A percentile compares a stretch with the other conserved stretches of the same genome.
Conservation (phyloP, 192 early-diverging fungal genomes). For the Entomortierella chlamydospora region DNA sequence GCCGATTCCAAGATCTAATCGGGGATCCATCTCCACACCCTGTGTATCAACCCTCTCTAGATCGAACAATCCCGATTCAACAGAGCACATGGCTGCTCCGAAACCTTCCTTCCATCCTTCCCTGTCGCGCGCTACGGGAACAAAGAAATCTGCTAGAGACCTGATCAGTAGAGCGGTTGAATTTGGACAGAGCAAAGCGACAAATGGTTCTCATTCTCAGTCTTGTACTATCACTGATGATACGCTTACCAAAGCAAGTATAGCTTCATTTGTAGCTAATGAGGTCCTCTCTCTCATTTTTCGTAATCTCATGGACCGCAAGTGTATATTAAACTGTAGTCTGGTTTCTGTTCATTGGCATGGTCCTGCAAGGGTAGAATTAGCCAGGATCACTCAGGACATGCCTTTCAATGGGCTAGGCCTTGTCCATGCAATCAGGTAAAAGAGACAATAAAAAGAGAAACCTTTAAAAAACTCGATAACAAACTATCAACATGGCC, state of each 20-base stretch:
- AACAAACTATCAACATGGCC: too few relatives aligned
- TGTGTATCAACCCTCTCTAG: neutral
- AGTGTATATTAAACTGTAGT: constrained; percentile 47
- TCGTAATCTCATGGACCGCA: constrained; percentile 34
- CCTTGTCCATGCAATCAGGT: constrained; percentile 47
- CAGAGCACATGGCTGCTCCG: neutral
- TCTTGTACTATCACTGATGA: too few relatives aligned
- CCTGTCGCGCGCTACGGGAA: neutral
- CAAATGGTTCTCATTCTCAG: neutral
- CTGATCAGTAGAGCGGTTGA: neutral
- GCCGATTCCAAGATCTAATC: constrained; percentile 4
- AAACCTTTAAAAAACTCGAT: neutral
- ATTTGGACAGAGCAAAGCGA: neutral
- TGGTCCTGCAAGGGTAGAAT: constrained; percentile 25
- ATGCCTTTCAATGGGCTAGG: constrained; percentile 47
- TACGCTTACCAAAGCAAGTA: neutral
- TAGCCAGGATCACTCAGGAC: constrained; percentile 20
- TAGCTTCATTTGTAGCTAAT: constrained; percentile 19
- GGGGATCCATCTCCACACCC: constrained; percentile 16
- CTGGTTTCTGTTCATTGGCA: constrained; percentile 45
- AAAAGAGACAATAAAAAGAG: neutral
- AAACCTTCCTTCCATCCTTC: neutral
- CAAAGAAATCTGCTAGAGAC: constrained; percentile 7
- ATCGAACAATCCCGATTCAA: neutral
- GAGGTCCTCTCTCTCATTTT: constrained; percentile 39